A percentile compares a stretch with the other conserved stretches of the same genome.
phyloP scores from a whole-genome alignment of 2,329 filamentous ascomycete genomes.

The Sporothrix pallida region DNA sequence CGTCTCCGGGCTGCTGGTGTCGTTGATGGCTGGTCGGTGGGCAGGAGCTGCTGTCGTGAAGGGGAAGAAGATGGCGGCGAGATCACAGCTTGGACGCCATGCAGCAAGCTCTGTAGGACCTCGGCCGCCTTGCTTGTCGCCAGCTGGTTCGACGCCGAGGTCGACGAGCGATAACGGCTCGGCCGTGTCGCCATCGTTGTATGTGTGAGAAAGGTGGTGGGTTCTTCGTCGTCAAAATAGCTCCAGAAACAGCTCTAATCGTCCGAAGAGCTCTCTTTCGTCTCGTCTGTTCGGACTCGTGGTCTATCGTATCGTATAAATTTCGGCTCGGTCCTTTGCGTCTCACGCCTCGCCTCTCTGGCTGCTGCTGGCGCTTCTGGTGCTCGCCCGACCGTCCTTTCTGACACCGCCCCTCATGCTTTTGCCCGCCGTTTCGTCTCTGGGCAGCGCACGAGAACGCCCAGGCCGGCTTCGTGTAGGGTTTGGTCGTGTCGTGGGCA shows the following conservation, averaged over 20 bases:
- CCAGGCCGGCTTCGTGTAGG: not conserved
- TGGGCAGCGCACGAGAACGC: constrained; percentile 22
- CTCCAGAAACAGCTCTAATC: not conserved
- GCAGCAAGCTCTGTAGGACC: constrained; percentile 62
- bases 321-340: not conserved
- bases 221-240: not conserved
- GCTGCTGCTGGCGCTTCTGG: constrained; percentile 18
- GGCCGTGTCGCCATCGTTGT: constrained; percentile 48
- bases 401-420: constrained; percentile 30
- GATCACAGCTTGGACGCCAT: constrained; percentile 50
- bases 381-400: constrained; percentile 29
- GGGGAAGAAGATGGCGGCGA: constrained; percentile 37
- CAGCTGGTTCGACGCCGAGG: constrained; percentile 62
- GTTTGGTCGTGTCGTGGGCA: not conserved
- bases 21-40: constrained; percentile 8
- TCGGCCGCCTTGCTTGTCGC: constrained; percentile 65
- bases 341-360: constrained; percentile 16
- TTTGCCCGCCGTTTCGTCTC: not conserved
- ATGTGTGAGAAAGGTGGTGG: not conserved
- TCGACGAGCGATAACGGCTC: constrained; percentile 68
- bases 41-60: constrained; percentile 15
- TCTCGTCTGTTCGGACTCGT: not conserved
- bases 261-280: not conserved
- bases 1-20: constrained; percentile 39
- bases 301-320: not conserved